phyloP scores from a whole-genome alignment of 192 early-diverging fungal genomes.

The Funneliformis mosseae region DNA sequence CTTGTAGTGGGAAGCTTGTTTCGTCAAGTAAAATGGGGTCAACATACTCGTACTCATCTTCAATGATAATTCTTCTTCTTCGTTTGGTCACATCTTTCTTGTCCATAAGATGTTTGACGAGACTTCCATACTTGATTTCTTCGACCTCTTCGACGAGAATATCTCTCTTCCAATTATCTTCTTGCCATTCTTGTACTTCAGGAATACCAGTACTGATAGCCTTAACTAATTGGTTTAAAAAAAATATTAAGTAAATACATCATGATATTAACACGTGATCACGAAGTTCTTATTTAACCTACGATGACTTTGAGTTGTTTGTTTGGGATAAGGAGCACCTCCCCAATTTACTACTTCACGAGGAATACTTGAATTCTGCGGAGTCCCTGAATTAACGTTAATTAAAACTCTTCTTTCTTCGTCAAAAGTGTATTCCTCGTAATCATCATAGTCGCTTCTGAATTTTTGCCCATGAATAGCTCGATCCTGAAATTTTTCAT shows the following conservation, averaged over 20 bases:
- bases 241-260: not conserved
- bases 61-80: not conserved
- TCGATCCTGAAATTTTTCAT: not conserved
- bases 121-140: not conserved
- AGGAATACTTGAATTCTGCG: not conserved
- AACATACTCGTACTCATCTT: not conserved
- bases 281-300: not conserved
- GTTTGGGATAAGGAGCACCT: not conserved
- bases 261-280: not conserved
- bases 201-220: not conserved
- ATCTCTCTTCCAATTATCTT: not conserved
- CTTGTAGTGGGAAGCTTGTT: not conserved
- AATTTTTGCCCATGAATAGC: not conserved
- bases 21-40: not conserved
- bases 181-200: not conserved
- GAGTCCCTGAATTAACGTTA: not conserved
- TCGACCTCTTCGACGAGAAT: not conserved
- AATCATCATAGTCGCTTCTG: not conserved
- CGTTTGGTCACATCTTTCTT: not conserved
- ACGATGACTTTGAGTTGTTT: not conserved
- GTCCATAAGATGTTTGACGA: not conserved
- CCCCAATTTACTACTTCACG: conserved; percentile 1
- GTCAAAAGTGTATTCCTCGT: not conserved
- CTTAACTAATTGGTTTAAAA: not conserved
- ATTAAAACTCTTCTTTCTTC: not conserved